phyloP scores from a whole-genome alignment of 352 stramenopile species.

The Globisporangium lucens region DNA sequence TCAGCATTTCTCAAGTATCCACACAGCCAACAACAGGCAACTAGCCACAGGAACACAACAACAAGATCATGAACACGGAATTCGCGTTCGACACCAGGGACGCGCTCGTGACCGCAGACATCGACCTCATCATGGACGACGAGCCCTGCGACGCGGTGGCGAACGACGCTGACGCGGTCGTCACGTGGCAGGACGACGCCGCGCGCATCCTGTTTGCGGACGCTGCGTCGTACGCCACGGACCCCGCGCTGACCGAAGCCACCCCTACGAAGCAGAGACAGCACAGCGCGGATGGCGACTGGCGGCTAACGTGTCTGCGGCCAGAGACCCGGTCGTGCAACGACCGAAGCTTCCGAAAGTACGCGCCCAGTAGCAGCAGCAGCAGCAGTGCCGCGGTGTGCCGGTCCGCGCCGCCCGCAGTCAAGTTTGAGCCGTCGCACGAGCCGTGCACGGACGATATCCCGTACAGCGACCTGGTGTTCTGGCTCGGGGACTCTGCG shows the following conservation, averaged over 20 bases:
- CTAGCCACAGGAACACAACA: background rate
- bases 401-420: background rate
- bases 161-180: background rate
- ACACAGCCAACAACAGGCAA: background rate
- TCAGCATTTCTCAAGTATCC: slow-evolving; percentile 4
- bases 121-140: slow-evolving; percentile 20
- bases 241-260: background rate
- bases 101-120: slow-evolving; percentile 13
- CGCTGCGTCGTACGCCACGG: background rate
- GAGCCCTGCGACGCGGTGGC: background rate
- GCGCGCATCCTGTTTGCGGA: slow-evolving; percentile 13
- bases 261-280: background rate
- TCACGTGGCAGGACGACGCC: slow-evolving; percentile 14
- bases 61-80: slow-evolving; percentile 2
- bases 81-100: slow-evolving; percentile 12
- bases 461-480: slow-evolving; percentile 49
- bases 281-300: background rate
- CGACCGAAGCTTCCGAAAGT: background rate
- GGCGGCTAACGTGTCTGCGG: slow-evolving; percentile 1
- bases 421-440: slow-evolving; percentile 40
- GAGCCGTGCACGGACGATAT: slow-evolving; percentile 58
- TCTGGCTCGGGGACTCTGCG: slow-evolving; percentile 48
- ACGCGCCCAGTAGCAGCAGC: background rate
- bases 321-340: background rate
- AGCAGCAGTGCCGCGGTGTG: background rate